Base-by-base conservation (phyloP, 345 rosid genomes). In the Syzygium oleosum region DNA sequence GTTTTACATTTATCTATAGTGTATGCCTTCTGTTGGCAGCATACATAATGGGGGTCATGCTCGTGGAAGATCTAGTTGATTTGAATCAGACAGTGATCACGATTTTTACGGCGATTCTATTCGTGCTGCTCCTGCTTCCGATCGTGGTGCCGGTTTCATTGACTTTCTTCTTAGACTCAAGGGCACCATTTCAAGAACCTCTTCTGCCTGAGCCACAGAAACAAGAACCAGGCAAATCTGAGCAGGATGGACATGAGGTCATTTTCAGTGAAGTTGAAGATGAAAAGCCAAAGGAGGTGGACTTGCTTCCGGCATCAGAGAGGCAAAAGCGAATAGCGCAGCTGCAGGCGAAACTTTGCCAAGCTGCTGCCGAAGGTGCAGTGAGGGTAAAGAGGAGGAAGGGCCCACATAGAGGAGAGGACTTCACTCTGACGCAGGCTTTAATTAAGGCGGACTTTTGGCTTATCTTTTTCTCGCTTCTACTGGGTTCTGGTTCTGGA, bases 401-500 rank as follows among this genome's bases (percentile, higher is more conserved):
- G 91, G 96, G 98, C 46, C 99, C 98, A 0, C 99, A 90, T 84
- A 91, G 98, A 93, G 99, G 99, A 29, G 98, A 98, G 91, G 98
- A 98, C 92, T 95, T 98, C 88, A 98, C 99, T 31, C 92, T 98
- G 88, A 91, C 77, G 89, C 97, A 98, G 92, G 99, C 98, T 58
- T 91, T 98, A 88, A 94, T 98, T 89, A 96, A 95, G 90, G 99
- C 99, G 0, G 98, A 97, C 86, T 95, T 98, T 89, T 97, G 99
- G 99, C 94, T 98, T 19, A 97, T 98, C 61, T 98, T 97, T 92
- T 84, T 95, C 91, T 98, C 99, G 1, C 91, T 98, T 87, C 89
- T 98, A 43, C 92, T 98, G 55, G 99, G 98, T 88, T 96, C 99
- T 41, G 99, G 99, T 85, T 98, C 99, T 14, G 99, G 99, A 59